These are phyloP conservation scores for Amanita exitialis DNA, from an alignment of 768 basidiomycete genomes.

Conservation along the genomic window DNA sequence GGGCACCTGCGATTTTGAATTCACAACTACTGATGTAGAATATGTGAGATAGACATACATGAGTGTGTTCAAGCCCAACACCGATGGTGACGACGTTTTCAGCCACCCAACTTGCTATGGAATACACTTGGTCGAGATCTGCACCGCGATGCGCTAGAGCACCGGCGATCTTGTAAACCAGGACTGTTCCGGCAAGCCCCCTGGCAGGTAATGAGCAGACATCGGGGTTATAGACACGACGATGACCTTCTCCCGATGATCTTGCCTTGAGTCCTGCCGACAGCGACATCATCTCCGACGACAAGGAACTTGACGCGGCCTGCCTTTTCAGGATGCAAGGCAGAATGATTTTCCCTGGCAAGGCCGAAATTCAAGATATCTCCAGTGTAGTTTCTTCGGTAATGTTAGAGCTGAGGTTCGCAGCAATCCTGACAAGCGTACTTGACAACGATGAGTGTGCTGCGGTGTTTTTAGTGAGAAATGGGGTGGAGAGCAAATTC, in stretches of 20 bases:
- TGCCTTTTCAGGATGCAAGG: conserved; percentile 55
- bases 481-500: conserved; percentile 8
- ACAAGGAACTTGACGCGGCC: conserved; percentile 66
- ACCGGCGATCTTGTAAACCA: conserved; percentile 89
- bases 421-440: conserved; percentile 17
- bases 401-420: conserved; percentile 6
- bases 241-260: conserved; percentile 74
- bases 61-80: conserved; percentile 82
- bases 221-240: background rate
- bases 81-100: conserved; percentile 73
- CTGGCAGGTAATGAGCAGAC: conserved; percentile 23
- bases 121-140: conserved; percentile 57
- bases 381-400: conserved; percentile 73
- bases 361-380: conserved; percentile 90
- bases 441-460: conserved; percentile 82
- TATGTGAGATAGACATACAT: conserved; percentile 35
- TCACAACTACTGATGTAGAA: background rate
- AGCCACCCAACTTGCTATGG: conserved; percentile 54
- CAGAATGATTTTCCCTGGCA: conserved; percentile 76
- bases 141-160: conserved; percentile 65
- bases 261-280: conserved; percentile 68
- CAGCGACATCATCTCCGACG: conserved; percentile 87
- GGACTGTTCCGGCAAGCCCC: conserved; percentile 70
- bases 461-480: conserved; percentile 15
- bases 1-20: conserved; percentile 43